phyloP scores from a whole-genome alignment of 2,329 filamentous ascomycete genomes.

The Parafenestella ontariensis region DNA sequence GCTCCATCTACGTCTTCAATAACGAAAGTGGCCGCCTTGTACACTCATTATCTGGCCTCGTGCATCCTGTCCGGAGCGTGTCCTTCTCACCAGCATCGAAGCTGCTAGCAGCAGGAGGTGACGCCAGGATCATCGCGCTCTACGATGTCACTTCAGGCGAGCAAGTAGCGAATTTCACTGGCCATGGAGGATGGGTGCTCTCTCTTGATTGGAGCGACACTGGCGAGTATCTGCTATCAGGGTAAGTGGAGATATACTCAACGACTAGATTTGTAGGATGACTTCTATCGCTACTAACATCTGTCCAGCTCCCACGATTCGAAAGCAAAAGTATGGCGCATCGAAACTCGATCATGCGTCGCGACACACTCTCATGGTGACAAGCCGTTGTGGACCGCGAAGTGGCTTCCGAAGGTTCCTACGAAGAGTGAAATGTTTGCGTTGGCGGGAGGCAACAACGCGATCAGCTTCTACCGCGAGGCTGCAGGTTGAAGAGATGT shows the following conservation, averaged over 20 bases:
- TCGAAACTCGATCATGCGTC: conserved; percentile 83
- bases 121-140: conserved; percentile 85
- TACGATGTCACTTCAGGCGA: conserved; percentile 94
- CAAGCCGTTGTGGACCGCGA: conserved; percentile 49
- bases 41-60: conserved; percentile 84
- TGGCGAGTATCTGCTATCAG: conserved; percentile 88
- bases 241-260: conserved; percentile 53
- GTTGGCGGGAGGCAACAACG: conserved; percentile 45
- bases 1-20: conserved; percentile 92
- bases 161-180: conserved; percentile 83
- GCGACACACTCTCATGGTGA: conserved; percentile 91
- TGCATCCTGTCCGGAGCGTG: conserved; percentile 84
- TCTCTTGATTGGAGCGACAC: conserved; percentile 92
- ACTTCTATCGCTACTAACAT: not conserved
- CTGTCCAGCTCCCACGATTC: conserved; percentile 75
- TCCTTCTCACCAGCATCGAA: conserved; percentile 87
- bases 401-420: conserved; percentile 48
- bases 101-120: conserved; percentile 86
- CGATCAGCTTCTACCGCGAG: conserved; percentile 50
- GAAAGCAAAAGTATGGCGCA: conserved; percentile 94
- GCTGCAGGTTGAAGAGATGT: conserved; percentile 43
- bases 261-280: not conserved
- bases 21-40: conserved; percentile 85
- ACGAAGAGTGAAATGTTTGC: conserved; percentile 51
- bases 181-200: conserved; percentile 86